A percentile compares a stretch with the other conserved stretches of the same genome.
These are phyloP conservation scores for Ochromonas danica DNA, from an alignment of 108 stramenopile species.

Conservation along the genomic window DNA sequence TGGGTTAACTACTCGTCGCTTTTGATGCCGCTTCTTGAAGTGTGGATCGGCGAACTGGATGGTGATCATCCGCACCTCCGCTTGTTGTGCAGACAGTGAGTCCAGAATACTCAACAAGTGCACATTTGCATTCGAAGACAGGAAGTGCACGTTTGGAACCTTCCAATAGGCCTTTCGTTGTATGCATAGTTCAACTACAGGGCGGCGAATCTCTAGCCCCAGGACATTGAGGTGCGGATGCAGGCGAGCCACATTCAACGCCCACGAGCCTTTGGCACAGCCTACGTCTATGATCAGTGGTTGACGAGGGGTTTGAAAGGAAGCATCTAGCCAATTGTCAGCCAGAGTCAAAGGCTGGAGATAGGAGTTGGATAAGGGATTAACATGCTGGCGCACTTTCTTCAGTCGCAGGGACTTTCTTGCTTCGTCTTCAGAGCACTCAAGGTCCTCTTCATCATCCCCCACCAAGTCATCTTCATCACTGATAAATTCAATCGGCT, in stretches of 20 bases:
- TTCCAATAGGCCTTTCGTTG: background rate
- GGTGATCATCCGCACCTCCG: background rate
- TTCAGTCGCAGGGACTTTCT: no score
- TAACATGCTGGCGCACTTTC: constrained; percentile 25
- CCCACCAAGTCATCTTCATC: no score
- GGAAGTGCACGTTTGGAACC: constrained; percentile 18
- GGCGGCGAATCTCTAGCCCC: constrained; percentile 27
- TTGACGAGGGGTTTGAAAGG: background rate
- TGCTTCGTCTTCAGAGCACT: no score
- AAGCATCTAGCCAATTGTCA: background rate
- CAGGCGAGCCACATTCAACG: background rate
- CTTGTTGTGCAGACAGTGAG: background rate
- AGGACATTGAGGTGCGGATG: constrained; percentile 16
- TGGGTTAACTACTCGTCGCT: constrained; percentile 11
- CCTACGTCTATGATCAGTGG: constrained; percentile 11
- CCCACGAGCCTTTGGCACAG: constrained; percentile 7
- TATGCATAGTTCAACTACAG: constrained; percentile 16
- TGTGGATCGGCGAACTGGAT: constrained; percentile 26
- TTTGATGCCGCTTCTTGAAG: constrained; percentile 25
- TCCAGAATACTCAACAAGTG: constrained; percentile 3
- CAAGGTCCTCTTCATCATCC: no score
- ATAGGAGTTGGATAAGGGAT: background rate
- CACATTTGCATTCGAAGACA: background rate
- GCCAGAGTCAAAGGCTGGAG: background rate
- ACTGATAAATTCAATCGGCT: no score